phyloP scores from a whole-genome alignment of 306 rosid genomes.

The Dryas octopetala region DNA sequence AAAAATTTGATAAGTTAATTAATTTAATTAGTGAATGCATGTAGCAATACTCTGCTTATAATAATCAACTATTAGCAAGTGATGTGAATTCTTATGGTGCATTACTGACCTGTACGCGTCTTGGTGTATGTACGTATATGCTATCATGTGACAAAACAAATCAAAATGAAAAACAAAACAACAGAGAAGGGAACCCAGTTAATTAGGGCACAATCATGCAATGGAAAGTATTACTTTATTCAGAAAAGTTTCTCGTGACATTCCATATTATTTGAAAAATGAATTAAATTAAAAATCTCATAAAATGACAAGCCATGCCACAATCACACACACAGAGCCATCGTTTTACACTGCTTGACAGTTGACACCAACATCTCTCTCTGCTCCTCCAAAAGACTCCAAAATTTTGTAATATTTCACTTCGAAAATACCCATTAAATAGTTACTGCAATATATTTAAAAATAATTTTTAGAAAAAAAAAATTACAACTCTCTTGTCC shows the following conservation, averaged over 20 bases:
- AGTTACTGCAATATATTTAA: not conserved
- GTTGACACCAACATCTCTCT: not conserved
- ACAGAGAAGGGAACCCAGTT: constrained; percentile 24
- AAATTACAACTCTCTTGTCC: not conserved
- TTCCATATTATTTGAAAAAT: constrained; percentile 42
- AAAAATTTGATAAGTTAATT: too few species aligned
- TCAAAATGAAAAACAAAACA: constrained; percentile 29
- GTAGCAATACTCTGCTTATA: not conserved
- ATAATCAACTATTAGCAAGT: not conserved
- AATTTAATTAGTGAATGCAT: too few species aligned
- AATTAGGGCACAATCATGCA: constrained; percentile 49
- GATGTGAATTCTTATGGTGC: constrained; percentile 26
- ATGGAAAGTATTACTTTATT: constrained; percentile 38
- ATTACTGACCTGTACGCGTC: constrained; percentile 53
- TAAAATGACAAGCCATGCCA: constrained; percentile 33
- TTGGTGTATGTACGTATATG: constrained; percentile 32
- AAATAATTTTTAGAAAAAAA: too few species aligned
- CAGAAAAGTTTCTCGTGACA: constrained; percentile 79
- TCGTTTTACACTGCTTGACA: not conserved
- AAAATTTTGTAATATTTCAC: not conserved
- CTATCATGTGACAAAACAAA: constrained; percentile 31
- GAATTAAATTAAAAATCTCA: constrained; percentile 8
- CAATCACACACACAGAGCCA: not conserved
- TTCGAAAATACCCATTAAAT: not conserved
- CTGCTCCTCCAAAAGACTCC: not conserved